Evolutionary conservation across 208 protist species (phyloP), one percentile per base, ranked within the genome.

Genomic region (Trypanosoma cruzi): DNA sequence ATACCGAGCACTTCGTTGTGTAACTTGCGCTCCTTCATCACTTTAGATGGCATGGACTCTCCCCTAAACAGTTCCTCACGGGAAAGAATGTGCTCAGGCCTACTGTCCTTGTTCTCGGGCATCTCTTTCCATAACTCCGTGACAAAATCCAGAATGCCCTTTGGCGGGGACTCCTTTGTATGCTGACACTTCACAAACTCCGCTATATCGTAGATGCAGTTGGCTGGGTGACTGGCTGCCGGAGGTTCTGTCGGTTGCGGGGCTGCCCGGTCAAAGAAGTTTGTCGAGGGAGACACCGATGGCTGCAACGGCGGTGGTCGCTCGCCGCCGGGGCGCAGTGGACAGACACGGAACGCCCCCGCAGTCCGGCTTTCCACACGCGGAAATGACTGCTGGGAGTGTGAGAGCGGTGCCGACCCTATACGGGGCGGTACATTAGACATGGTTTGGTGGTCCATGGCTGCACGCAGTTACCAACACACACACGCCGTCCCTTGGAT

Each of bases 1-100:
- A 96, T 94, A 64, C 90, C 90, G 13, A 89, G 79, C 52, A 96
- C 90, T 79, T 96, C 86, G 75, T 96, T 88, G 61, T 90, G 77
- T 36, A 96, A 75, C 71, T 85, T 89, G 31, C 90, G 90, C 29
- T 96, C 83, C 5, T 42, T 68, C 73, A 92, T 59, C 62, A 92
- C 82, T 78, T 86, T 84, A 14, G 81, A 88, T 11, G 82, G 81
- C 66, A 81, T 77, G n/a, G 86, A 73, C 58, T 79, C 78, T 20
- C 88, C 84, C 29, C 77, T 72, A 64, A 96, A 94, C 11, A 96
- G 59, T 22, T 80, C 82, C 46, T 90, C 84, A 37, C 90, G 90
- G 37, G 86, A 75, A 31, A 81, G 76, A 73, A 78, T 84, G 64
- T 81, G 83, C 53, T 92, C 80, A 0, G 71, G 68, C 71, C 81